A percentile compares a stretch with the other conserved stretches of the same genome.
phyloP scores from a whole-genome alignment of 306 rosid genomes.

The Vachellia collinsii region DNA sequence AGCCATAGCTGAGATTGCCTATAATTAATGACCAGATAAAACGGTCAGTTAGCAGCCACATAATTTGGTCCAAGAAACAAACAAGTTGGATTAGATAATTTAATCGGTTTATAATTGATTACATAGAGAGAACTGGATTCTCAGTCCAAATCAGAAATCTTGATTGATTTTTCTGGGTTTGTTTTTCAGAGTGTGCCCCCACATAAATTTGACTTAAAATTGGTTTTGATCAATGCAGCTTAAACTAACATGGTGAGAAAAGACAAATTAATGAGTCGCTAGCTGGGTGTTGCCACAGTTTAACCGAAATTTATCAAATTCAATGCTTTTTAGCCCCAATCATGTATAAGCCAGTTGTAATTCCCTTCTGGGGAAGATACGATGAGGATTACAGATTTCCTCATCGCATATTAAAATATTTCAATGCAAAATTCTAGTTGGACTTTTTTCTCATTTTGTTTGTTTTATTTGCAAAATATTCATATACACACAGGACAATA shows the following conservation, averaged over 20 bases:
- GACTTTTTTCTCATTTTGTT: no score
- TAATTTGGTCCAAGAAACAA: slow-evolving; percentile 26
- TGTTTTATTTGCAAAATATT: neutral
- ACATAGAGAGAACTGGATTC: slow-evolving; percentile 35
- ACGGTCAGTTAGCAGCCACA: slow-evolving; percentile 19
- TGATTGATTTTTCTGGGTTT: slow-evolving; percentile 35
- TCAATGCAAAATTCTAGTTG: no score
- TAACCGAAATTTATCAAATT: neutral
- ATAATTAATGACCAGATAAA: neutral
- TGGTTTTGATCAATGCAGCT: slow-evolving; percentile 23
- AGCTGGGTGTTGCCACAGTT: neutral
- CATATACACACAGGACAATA: neutral
- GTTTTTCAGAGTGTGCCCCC: slow-evolving; percentile 39
- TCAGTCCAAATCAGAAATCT: slow-evolving; percentile 28
- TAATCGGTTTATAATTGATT: slow-evolving; percentile 10
- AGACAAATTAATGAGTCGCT: slow-evolving; percentile 30
- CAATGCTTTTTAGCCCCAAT: neutral
- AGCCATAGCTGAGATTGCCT: neutral
- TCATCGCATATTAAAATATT: neutral
- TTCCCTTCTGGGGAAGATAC: slow-evolving; percentile 26
- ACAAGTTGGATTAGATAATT: slow-evolving; percentile 34
- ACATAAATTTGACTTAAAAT: slow-evolving; percentile 42
- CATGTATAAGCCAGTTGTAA: slow-evolving; percentile 32
- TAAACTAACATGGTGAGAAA: slow-evolving; percentile 29
- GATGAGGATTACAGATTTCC: slow-evolving; percentile 19